These are phyloP conservation scores for Albatrellus ellisii DNA, from an alignment of 768 basidiomycete species.

Conservation along the genomic window DNA sequence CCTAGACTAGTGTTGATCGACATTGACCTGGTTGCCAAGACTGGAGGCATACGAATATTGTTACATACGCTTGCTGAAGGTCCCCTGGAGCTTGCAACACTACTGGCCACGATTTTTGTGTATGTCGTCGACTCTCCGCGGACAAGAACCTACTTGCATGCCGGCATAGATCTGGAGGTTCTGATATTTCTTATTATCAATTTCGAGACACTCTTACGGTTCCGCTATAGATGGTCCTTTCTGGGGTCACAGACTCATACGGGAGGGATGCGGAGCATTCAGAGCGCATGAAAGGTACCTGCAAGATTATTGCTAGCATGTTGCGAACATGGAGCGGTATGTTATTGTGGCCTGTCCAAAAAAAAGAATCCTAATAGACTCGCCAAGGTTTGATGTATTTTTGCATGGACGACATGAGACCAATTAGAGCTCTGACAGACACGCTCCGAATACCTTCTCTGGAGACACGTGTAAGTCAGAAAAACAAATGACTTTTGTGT, in stretches of 20 bases:
- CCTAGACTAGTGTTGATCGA: conserved; percentile 65
- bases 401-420: conserved; percentile 79
- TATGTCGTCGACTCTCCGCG: conserved; percentile 77
- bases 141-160: conserved; percentile 60
- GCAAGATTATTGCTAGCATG: conserved; percentile 71
- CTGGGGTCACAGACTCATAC: conserved; percentile 87
- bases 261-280: conserved; percentile 69
- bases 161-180: conserved; percentile 88
- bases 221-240: conserved; percentile 58
- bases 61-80: conserved; percentile 86
- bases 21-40: conserved; percentile 63
- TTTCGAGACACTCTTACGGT: not conserved
- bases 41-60: conserved; percentile 78
- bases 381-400: conserved; percentile 75
- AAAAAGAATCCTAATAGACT: not conserved
- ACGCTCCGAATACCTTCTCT: conserved; percentile 82
- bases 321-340: conserved; percentile 88
- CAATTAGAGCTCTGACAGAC: conserved; percentile 74
- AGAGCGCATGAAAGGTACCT: conserved; percentile 67
- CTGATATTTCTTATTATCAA: too few species aligned
- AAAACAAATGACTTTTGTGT: too few species aligned
- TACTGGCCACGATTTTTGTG: conserved; percentile 70
- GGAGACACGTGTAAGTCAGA: conserved; percentile 72
- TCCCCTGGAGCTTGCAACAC: conserved; percentile 65
- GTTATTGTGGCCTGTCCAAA: conserved; percentile 16